Evolutionary conservation across 148 eudicot genomes (phyloP), one percentile per base, ranked within the genome.

Genomic region (Pouteria glomerata): DNA sequence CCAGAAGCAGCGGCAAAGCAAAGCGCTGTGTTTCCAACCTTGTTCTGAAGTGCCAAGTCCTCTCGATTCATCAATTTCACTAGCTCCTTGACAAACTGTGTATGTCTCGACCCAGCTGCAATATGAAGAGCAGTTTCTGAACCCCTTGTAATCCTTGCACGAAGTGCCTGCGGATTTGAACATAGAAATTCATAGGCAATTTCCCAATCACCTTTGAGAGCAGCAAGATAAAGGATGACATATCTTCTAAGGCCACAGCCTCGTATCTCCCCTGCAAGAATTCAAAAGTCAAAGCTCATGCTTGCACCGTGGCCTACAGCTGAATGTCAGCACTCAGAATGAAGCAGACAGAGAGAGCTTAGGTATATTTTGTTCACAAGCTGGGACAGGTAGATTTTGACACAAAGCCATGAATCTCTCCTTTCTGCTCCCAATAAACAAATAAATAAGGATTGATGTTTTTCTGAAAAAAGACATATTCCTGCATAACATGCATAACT

Each of bases 201-300:
- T 39, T 73, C 63, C 76, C 76, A 73, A 14, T 73, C 76, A 57
- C 76, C 76, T 16, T 55, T 41, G 7, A 73, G 76, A 47, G 76
- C 76, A 64, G 76, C 76, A 39, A 52, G 59, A 47, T 64, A 73
- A 30, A 73, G 18, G 41, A 48, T 24, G n/a, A 74, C 67, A 50
- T 69, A 74, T 24, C 41, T 27, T 15, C 60, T 50, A 27, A 52
- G 26, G n/a, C n/a, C n/a, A n/a, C n/a, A n/a, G n/a, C n/a, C n/a
- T n/a, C n/a, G n/a, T n/a, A n/a, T n/a, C 24, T 60, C 72, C 24
- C 78, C 78, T 75, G 72, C 34, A 37, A 61, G 56, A 55, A 39
- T 39, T 39, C 44, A 39, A 39, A 10, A 39, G 44, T 0, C 44
- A 39, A 39, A 39, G n/a, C 10, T 4, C 44, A 39, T 4, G 10